Conservation (phyloP, 1,284 basidiomycete species). For the Boletus hoseneyae region DNA sequence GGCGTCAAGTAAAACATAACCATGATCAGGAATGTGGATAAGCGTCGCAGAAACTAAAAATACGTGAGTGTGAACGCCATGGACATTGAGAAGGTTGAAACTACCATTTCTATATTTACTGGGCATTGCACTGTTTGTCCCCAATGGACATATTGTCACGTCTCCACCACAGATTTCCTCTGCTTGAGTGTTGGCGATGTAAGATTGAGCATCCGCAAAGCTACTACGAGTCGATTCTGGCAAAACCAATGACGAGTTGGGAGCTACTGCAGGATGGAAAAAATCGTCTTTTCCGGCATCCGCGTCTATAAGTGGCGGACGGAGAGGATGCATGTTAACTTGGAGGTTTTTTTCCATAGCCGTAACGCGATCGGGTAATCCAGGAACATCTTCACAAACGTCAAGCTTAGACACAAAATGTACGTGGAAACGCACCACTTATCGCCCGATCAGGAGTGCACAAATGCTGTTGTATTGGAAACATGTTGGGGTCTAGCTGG, state of each 20-base stretch:
- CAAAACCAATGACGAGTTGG: slow-evolving; percentile 31
- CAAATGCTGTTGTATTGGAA: slow-evolving; percentile 63
- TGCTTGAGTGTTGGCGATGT: slow-evolving; percentile 17
- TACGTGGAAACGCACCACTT: slow-evolving; percentile 35
- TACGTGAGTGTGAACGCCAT: background rate
- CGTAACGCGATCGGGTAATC: slow-evolving; percentile 45
- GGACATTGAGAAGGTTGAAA: slow-evolving; percentile 14
- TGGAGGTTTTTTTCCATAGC: slow-evolving; percentile 37
- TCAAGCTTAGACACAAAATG: background rate
- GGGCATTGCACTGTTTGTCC: slow-evolving; percentile 86
- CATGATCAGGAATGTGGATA: slow-evolving; percentile 63
- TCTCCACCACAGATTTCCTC: slow-evolving; percentile 49
- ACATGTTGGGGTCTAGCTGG: slow-evolving; percentile 71
- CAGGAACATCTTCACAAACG: slow-evolving; percentile 38
- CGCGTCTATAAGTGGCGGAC: slow-evolving; percentile 38
- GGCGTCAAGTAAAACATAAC: slow-evolving; percentile 80
- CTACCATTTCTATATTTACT: slow-evolving; percentile 82
- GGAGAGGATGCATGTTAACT: slow-evolving; percentile 45
- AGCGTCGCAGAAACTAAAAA: slow-evolving; percentile 71
- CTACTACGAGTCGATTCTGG: slow-evolving; percentile 35
- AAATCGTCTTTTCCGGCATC: slow-evolving; percentile 38
- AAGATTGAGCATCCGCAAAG: slow-evolving; percentile 36
- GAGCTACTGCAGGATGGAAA: slow-evolving; percentile 46
- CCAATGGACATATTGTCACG: slow-evolving; percentile 75
- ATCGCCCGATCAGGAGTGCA: slow-evolving; percentile 41